A percentile compares a stretch with the other conserved stretches of the same genome.
Evolutionary conservation across 2,329 filamentous ascomycete genomes (phyloP).

Genomic region (Leptographium galeiforme): DNA sequence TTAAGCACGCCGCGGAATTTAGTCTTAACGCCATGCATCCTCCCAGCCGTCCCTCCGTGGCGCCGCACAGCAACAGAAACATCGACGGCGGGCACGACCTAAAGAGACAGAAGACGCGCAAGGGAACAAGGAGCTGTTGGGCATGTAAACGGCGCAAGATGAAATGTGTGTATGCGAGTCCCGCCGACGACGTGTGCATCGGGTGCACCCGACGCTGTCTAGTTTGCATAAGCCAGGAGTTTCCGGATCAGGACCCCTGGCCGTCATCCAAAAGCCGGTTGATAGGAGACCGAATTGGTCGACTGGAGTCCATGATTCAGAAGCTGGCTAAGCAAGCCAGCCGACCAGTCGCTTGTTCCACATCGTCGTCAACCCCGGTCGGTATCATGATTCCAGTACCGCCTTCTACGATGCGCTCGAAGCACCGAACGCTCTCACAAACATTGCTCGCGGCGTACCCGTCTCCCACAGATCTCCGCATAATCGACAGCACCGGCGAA

Average conservation of each 20-base stretch:
- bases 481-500: neutral
- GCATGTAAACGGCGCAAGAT: constrained; percentile 44
- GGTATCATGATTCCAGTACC: no score
- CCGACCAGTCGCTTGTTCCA: neutral
- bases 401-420: neutral
- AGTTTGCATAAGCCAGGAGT: constrained; percentile 34
- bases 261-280: constrained; percentile 6
- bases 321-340: neutral
- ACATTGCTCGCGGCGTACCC: neutral
- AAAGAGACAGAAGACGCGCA: constrained; percentile 23
- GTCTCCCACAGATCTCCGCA: neutral
- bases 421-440: neutral
- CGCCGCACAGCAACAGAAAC: neutral
- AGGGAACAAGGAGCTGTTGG: constrained; percentile 44
- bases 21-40: neutral
- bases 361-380: neutral
- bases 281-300: constrained; percentile 8
- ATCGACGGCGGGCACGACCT: neutral
- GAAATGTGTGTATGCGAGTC: constrained; percentile 29
- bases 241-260: constrained; percentile 17
- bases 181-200: constrained; percentile 26
- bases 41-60: neutral
- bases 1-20: neutral
- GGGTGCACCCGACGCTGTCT: constrained; percentile 30
- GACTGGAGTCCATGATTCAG: constrained; percentile 8